Conservation (phyloP, 2,329 filamentous ascomycete species). For the Fusarium globosum region DNA sequence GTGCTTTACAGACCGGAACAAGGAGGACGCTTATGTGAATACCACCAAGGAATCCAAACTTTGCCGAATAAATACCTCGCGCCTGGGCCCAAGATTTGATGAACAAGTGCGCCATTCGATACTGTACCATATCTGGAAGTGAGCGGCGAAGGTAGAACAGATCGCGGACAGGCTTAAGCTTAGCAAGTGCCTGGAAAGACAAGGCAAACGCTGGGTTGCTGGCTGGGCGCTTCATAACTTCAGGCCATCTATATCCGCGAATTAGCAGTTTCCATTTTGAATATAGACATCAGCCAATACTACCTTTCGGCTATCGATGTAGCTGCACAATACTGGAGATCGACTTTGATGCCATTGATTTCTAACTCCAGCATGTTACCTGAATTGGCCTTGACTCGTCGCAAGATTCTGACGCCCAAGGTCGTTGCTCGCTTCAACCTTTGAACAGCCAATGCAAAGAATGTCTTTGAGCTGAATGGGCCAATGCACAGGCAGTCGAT, state of each 20-base stretch:
- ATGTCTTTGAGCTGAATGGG: slow-evolving; percentile 68
- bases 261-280: not conserved
- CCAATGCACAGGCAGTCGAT: slow-evolving; percentile 75
- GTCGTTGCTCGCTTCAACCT: slow-evolving; percentile 61
- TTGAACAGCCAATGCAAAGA: slow-evolving; percentile 69
- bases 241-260: slow-evolving; percentile 54
- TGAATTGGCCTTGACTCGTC: slow-evolving; percentile 67
- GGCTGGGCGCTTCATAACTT: slow-evolving; percentile 58
- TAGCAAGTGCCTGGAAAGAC: slow-evolving; percentile 65
- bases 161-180: slow-evolving; percentile 73
- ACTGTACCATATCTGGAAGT: slow-evolving; percentile 68
- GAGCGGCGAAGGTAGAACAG: slow-evolving; percentile 69
- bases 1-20: slow-evolving; percentile 67
- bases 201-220: slow-evolving; percentile 66
- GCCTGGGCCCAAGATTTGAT: slow-evolving; percentile 72
- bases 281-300: not conserved
- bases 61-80: slow-evolving; percentile 72
- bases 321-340: slow-evolving; percentile 75
- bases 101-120: slow-evolving; percentile 67
- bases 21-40: slow-evolving; percentile 73
- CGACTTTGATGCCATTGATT: slow-evolving; percentile 67
- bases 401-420: slow-evolving; percentile 61
- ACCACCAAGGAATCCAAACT: slow-evolving; percentile 73
- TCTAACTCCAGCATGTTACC: slow-evolving; percentile 74
- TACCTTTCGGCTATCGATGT: slow-evolving; percentile 63